A percentile compares a stretch with the other conserved stretches of the same genome.
Evolutionary conservation across 148 eudicot species (phyloP).

Genomic region (Fallopia convolvulus): DNA sequence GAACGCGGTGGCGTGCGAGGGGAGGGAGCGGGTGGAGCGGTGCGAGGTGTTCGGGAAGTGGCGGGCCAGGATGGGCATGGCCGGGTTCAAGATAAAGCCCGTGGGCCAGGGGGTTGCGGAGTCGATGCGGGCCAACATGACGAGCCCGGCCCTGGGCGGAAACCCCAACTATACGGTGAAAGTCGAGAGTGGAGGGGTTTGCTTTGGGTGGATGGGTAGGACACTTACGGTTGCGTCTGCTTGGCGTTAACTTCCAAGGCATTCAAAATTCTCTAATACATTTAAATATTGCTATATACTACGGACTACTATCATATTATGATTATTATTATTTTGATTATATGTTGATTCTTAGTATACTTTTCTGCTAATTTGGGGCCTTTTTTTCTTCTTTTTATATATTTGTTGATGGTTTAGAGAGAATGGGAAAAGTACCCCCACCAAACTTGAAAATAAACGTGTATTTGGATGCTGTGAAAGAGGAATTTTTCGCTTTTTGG

Average conservation of each 20-base stretch:
- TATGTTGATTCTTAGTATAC: background rate
- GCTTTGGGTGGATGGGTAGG: slow-evolving; percentile 78
- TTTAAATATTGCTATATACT: background rate
- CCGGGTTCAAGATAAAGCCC: slow-evolving; percentile 46
- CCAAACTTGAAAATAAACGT: slow-evolving; percentile 28
- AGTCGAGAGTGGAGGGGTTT: slow-evolving; percentile 54
- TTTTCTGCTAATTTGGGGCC: background rate
- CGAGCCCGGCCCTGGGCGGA: slow-evolving; percentile 38
- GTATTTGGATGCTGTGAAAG: slow-evolving; percentile 30
- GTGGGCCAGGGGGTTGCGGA: slow-evolving; percentile 42
- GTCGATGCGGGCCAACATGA: slow-evolving; percentile 35
- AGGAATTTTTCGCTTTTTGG: slow-evolving; percentile 11
- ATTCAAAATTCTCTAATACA: background rate
- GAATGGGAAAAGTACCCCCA: slow-evolving; percentile 17
- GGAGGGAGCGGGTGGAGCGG: slow-evolving; percentile 80
- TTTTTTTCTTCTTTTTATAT: background rate
- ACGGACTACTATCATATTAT: background rate
- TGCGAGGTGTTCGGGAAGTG: slow-evolving; percentile 88
- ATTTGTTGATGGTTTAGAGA: background rate
- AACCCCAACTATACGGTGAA: slow-evolving; percentile 62
- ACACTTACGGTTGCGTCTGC: slow-evolving; percentile 71
- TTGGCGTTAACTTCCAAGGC: slow-evolving; percentile 50
- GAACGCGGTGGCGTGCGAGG: slow-evolving; percentile 73
- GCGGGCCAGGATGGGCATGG: slow-evolving; percentile 87
- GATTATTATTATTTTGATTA: background rate